Conservation (phyloP, 2,329 filamentous ascomycete genomes). For the Byssothecium circinans region DNA sequence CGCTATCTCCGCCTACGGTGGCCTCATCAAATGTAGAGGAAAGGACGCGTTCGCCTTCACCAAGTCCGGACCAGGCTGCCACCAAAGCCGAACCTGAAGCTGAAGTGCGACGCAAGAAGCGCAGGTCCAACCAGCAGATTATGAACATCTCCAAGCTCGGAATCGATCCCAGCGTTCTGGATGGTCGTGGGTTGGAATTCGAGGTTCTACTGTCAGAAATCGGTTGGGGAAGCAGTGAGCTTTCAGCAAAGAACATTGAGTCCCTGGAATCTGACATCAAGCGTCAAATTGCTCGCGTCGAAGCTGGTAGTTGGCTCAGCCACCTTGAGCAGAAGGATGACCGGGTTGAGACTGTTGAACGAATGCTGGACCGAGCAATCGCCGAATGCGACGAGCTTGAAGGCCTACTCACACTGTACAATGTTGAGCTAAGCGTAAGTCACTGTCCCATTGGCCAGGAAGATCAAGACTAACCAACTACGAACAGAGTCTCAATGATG, state of each 20-base stretch:
- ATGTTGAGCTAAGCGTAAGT: slow-evolving; percentile 86
- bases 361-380: slow-evolving; percentile 85
- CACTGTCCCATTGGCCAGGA: slow-evolving; percentile 10
- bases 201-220: slow-evolving; percentile 82
- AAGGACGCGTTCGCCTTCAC: slow-evolving; percentile 37
- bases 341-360: slow-evolving; percentile 81
- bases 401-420: slow-evolving; percentile 89
- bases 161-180: slow-evolving; percentile 74
- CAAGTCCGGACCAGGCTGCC: slow-evolving; percentile 36
- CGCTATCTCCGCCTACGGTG: slow-evolving; percentile 23
- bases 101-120: slow-evolving; percentile 61
- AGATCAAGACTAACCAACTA: slow-evolving; percentile 22
- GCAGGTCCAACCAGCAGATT: slow-evolving; percentile 71
- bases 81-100: slow-evolving; percentile 28
- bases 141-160: slow-evolving; percentile 78
- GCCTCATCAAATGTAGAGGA: slow-evolving; percentile 24
- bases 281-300: slow-evolving; percentile 83
- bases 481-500: slow-evolving; percentile 81
- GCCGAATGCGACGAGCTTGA: slow-evolving; percentile 95
- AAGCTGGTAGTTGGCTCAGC: slow-evolving; percentile 89
- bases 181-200: slow-evolving; percentile 76
- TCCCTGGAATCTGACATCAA: slow-evolving; percentile 81
- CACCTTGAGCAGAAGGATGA: slow-evolving; percentile 85
- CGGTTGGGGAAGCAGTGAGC: slow-evolving; percentile 80
- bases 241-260: slow-evolving; percentile 74